Conservation (phyloP, 495 filamentous ascomycete species). For the Hyaloscypha hepaticicola region DNA sequence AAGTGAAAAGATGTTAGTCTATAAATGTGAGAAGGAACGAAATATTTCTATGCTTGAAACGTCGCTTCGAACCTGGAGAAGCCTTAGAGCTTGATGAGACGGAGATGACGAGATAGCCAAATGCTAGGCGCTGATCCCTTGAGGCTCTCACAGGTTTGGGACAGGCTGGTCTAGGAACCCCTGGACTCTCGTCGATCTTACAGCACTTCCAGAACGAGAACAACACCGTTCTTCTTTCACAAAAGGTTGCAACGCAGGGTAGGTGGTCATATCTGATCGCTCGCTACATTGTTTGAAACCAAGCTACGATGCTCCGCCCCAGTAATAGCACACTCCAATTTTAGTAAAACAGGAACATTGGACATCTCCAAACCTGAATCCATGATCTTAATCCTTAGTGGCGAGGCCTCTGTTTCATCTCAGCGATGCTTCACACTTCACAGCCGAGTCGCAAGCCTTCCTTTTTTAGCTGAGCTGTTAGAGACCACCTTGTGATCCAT, state of each 20-base stretch:
- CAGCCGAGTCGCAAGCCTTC: neutral
- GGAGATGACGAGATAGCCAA: neutral
- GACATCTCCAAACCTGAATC: neutral
- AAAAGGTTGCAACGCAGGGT: neutral
- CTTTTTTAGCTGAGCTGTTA: neutral
- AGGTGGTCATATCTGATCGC: neutral
- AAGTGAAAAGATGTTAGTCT: neutral
- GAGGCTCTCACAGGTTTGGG: neutral
- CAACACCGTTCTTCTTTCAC: neutral
- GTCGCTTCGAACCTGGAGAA: neutral
- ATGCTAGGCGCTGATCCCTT: neutral
- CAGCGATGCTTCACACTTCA: neutral
- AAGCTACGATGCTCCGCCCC: neutral
- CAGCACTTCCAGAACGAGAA: neutral
- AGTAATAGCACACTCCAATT: neutral
- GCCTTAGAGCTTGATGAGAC: neutral
- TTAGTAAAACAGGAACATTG: neutral
- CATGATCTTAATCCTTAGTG: neutral
- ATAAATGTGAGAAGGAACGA: neutral
- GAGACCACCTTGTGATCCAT: neutral
- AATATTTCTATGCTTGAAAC: neutral
- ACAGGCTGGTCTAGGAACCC: neutral
- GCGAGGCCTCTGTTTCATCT: conserved; percentile 8
- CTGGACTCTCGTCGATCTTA: neutral
- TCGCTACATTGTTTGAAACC: neutral